Conservation (phyloP, 441 rosid species). For the Syzygium syzygioides region DNA sequence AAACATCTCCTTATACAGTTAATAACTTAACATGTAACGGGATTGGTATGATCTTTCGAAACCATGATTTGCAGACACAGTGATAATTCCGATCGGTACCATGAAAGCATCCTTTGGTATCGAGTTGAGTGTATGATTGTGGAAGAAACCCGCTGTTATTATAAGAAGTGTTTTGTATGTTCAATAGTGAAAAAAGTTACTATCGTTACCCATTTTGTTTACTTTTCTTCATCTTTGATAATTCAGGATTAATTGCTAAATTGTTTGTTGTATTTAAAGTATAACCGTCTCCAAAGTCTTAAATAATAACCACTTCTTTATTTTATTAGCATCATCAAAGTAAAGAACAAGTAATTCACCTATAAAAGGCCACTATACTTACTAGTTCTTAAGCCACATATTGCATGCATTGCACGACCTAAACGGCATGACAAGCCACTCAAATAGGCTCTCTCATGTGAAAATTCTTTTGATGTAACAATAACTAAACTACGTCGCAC, state of each 20-base stretch:
- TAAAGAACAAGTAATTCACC: background rate
- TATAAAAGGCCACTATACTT: background rate
- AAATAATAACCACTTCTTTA: background rate
- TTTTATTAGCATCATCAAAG: background rate
- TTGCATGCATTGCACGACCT: background rate
- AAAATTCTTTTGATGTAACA: fast-evolving
- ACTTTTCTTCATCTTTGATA: background rate
- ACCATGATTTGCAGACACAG: background rate
- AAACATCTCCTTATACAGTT: background rate
- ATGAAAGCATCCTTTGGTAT: background rate
- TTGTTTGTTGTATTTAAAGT: fast-evolving
- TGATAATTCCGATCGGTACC: fast-evolving
- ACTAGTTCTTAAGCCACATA: fast-evolving
- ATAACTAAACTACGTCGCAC: background rate
- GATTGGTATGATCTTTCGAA: background rate
- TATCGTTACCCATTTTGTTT: background rate
- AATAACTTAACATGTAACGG: background rate
- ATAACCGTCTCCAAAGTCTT: background rate
- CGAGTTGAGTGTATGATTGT: background rate
- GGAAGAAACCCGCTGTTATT: background rate
- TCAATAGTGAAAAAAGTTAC: background rate
- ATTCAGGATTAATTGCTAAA: fast-evolving
- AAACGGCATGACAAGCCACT: fast-evolving
- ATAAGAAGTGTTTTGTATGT: background rate
- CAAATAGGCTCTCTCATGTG: fast-evolving